These are phyloP conservation scores for Fonsecaea monophora DNA, from an alignment of 2,329 filamentous ascomycete species.

Conservation along the genomic window DNA sequence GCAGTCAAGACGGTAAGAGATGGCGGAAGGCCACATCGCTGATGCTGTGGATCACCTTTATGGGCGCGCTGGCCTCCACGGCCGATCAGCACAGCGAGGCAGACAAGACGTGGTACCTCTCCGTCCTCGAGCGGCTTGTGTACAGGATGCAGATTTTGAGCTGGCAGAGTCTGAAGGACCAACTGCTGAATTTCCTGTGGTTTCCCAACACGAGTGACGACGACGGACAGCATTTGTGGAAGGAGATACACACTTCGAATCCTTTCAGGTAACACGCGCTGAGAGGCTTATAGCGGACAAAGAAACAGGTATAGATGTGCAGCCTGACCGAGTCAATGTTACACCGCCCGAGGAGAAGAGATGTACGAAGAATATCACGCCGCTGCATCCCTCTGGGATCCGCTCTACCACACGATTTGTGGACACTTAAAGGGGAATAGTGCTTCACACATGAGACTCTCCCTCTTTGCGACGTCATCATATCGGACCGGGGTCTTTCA, in stretches of 20 bases:
- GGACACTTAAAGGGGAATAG: background rate
- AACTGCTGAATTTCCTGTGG: constrained; percentile 29
- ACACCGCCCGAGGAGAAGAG: background rate
- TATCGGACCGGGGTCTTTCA: background rate
- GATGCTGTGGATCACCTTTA: constrained; percentile 47
- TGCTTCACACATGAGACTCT: background rate
- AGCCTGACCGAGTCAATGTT: background rate
- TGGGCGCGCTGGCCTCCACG: constrained; percentile 47
- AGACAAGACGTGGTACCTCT: constrained; percentile 43
- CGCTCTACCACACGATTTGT: background rate
- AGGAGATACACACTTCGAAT: constrained; percentile 24
- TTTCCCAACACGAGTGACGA: constrained; percentile 26
- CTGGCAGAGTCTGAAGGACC: constrained; percentile 21
- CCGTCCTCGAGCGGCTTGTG: constrained; percentile 22
- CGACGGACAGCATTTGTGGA: constrained; percentile 24
- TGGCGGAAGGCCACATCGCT: constrained; percentile 29
- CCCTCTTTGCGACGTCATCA: background rate
- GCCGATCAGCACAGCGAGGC: constrained; percentile 35
- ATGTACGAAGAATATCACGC: background rate
- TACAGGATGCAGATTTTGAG: constrained; percentile 18
- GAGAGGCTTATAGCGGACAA: background rate
- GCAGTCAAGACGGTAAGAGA: background rate
- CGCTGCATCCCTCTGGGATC: background rate
- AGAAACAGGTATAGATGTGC: background rate
- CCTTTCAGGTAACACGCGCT: constrained; percentile 10